Conservation (phyloP, 140 eudicot genomes). For the Stevia rebaudiana region DNA sequence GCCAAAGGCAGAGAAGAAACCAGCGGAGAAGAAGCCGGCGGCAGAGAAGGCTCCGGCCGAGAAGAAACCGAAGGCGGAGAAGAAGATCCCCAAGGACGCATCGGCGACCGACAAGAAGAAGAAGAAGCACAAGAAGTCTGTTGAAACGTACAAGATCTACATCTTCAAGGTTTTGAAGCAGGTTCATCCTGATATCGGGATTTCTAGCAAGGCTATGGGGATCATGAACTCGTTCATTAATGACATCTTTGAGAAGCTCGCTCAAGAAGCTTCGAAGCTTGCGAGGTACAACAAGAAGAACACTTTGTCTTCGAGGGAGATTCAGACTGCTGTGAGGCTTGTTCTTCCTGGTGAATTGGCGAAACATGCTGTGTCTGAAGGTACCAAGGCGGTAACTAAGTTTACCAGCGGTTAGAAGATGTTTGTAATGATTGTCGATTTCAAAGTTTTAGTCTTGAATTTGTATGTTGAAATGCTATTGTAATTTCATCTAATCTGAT, state of each 20-base stretch:
- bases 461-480: not conserved
- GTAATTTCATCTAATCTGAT: not conserved
- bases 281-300: conserved; percentile 67
- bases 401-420: conserved; percentile 40
- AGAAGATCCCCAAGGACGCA: conserved; percentile 23
- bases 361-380: conserved; percentile 65
- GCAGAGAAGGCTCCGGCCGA: conserved; percentile 24
- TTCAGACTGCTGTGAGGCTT: conserved; percentile 63
- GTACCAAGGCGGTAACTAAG: conserved; percentile 62
- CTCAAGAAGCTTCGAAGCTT: conserved; percentile 49
- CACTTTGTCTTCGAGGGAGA: conserved; percentile 51
- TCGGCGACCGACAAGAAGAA: conserved; percentile 29
- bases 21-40: conserved; percentile 16
- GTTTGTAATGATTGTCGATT: not conserved
- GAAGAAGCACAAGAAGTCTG: conserved; percentile 27
- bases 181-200: conserved; percentile 59
- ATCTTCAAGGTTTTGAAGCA: conserved; percentile 40
- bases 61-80: conserved; percentile 27
- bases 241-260: conserved; percentile 60
- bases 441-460: not conserved
- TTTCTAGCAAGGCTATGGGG: conserved; percentile 55
- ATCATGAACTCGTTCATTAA: conserved; percentile 58
- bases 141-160: conserved; percentile 29
- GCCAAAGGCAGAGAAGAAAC: conserved; percentile 20
- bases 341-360: conserved; percentile 69